Base-by-base conservation (phyloP, 208 protist species). In the Acanthamoeba divionensis region DNA sequence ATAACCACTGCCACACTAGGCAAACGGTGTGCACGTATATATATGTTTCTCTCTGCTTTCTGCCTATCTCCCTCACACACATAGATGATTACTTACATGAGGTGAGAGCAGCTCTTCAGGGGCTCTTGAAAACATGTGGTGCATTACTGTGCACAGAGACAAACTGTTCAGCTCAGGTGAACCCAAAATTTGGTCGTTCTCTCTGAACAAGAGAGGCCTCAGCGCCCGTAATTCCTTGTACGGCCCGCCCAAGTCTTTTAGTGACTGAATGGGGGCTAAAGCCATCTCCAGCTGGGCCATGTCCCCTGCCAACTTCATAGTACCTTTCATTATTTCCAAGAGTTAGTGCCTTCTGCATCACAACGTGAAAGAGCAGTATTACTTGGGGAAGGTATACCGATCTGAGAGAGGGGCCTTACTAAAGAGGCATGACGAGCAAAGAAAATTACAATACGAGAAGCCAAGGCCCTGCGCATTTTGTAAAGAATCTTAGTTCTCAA, bases 281-380 rank as follows among this genome's bases (percentile, higher is more conserved):
- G 75, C 75, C 26, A 85, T 31, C 54, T 85, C 75, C 75, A 85
- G 31, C 75, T 85, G 75, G 8, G 75, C 75, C 75, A 85, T 85
- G 29, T 85, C 75, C 9, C 50, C 75, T 4, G 75, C 75, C 75
- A 85, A 21, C 75, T 85, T 85, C 18, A 85, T 33, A 26, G 45
- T 85, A 18, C 75, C 75, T 85, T 13, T 21, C n/a, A 1, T 6
- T 3, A 36, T 33, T 21, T n/a, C 24, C 10, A 63, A n/a, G 55
- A 63, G 6, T 36, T n/a, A 36, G 8, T 36, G 57, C 57, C 57
- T 36, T 29, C 26, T 29, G 10, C 57, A 65, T 36, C 57, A 13
- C 12, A 24, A 65, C 57, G 3, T 13, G 3, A 24, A 3, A 24
- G 57, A 31, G n/a, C 9, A n/a, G 26, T 24, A n/a, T 67, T 18